Evolutionary conservation across 2,329 filamentous ascomycete species (phyloP), one percentile per base, ranked within the genome.

Genomic region (Diaporthe longicolla): DNA sequence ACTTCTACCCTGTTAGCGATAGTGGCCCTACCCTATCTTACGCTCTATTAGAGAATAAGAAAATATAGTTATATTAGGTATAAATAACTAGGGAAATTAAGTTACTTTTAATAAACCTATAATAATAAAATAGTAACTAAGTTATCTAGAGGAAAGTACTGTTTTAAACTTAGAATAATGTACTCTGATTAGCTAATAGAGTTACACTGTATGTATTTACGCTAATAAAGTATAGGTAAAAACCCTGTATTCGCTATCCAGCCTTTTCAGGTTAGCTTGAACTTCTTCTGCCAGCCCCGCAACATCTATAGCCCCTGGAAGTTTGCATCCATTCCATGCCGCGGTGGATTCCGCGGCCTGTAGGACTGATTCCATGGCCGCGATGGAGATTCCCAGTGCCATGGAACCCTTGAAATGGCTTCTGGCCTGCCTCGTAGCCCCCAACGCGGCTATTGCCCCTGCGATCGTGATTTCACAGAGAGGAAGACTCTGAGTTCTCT

Each of bases 261-360:
- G 58, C 7, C 26, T 45, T 19, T 45, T 61, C 37, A 61, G 15
- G 21, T 61, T 61, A 45, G 58, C 58, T 29, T 61, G 26, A 10
- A 45, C 58, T 37, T 61, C 58, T 24, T 61, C 58, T 24, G 58
- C 58, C 37, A 61, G 45, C 29, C 11, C 58, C 58, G 58, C 24
- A n/a, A 61, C 58, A 26, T 61, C 58, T 8, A 61, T 61, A 9
- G 24, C 58, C 58, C 58, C 58, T n/a, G 58, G 58, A 45, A 61
- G 58, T 29, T 29, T 61, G 58, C 37, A 19, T 37, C n/a, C n/a
- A 37, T 61, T 61, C 58, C 58, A 61, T 43, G 35, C 58, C 58
- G 58, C 58, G 58, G 58, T 45, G 15, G 24, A 40, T 43, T 61
- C 58, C 58, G 58, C 58, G 58, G 58, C 58, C n/a, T 24, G 58